Conservation (phyloP, 257 asterid species). For the Mitragyna speciosa region DNA sequence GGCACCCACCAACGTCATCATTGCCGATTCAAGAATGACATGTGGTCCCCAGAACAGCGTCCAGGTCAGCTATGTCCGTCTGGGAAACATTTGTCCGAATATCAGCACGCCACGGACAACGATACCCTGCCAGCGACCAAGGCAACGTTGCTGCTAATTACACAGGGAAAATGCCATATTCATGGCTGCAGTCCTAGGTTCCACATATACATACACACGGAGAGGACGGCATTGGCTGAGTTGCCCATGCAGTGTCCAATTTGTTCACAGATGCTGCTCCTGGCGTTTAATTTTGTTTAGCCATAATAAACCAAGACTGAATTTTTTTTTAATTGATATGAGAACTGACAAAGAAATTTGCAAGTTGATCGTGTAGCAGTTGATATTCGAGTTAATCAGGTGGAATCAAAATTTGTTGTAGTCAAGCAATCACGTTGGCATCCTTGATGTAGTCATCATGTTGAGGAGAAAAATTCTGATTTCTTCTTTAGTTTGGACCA, state of each 20-base stretch:
- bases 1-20: conserved; percentile 9
- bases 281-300: background rate
- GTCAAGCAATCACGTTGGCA: conserved; percentile 30
- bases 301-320: background rate
- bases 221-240: background rate
- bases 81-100: conserved; percentile 25
- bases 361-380: background rate
- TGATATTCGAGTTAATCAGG: background rate
- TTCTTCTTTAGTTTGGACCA: conserved; percentile 15
- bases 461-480: conserved; percentile 1
- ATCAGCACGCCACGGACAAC: conserved; percentile 26
- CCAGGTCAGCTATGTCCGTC: conserved; percentile 36
- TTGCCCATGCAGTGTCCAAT: background rate
- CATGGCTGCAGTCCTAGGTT: background rate
- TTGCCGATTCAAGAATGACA: background rate
- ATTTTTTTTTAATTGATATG: background rate
- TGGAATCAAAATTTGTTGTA: background rate
- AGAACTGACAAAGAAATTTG: background rate
- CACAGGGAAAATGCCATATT: background rate
- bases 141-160: conserved; percentile 19
- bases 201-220: background rate
- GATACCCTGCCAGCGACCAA: conserved; percentile 36
- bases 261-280: background rate
- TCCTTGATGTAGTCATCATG: conserved; percentile 11
- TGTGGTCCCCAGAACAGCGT: conserved; percentile 6